Base-by-base conservation (phyloP, 768 basidiomycete genomes). In the Gloeopeniophorella convolvens region DNA sequence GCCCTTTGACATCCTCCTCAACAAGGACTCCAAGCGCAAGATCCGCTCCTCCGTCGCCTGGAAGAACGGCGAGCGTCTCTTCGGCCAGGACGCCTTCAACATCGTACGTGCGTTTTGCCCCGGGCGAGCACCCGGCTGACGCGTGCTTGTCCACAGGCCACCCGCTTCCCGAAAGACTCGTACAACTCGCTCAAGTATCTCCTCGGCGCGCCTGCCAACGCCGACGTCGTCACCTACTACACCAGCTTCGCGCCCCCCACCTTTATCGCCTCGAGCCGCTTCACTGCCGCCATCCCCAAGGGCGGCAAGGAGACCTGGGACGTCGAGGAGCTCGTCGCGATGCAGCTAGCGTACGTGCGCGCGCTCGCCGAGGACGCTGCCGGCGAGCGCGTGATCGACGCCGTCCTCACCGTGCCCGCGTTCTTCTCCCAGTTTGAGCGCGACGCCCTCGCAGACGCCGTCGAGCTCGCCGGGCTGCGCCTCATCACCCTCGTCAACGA, bases 1-100 rank as follows among this genome's bases (percentile, higher is more conserved):
- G 27, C 93, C 95, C 4, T 95, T 99, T 60, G 96, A 99, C 68
- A 89, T 99, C 26, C 75, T 99, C 23, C 73, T 98, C 49, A 96
- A 97, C 72, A 89, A 89, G 65, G 95, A 97, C 65, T 96, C 93
- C 24, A 98, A 97, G 71, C 76, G 96, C 51, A 98, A 98, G 70
- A 90, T 96, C 26, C 85, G 88, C 57, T 82, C 87, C 13, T 79
- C 83, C 1, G 91, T 98, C 0, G 88, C 82, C 9, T 95, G 93
- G 88, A 95, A 96, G 68, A 82, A 82, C 59, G 82, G 82, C 11
- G 95, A 97, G 60, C 72, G 96, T 46, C 67, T 92, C 28, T 95
- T 98, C 68, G 92, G 92, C 5, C 70, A 78, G 24, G 96, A 98
- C 66, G 94, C 91, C 3, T 82, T 82, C 58, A 88, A 85, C 67